These are phyloP conservation scores for Pleurotus eryngii DNA, from an alignment of 768 basidiomycete genomes.

Conservation along the genomic window DNA sequence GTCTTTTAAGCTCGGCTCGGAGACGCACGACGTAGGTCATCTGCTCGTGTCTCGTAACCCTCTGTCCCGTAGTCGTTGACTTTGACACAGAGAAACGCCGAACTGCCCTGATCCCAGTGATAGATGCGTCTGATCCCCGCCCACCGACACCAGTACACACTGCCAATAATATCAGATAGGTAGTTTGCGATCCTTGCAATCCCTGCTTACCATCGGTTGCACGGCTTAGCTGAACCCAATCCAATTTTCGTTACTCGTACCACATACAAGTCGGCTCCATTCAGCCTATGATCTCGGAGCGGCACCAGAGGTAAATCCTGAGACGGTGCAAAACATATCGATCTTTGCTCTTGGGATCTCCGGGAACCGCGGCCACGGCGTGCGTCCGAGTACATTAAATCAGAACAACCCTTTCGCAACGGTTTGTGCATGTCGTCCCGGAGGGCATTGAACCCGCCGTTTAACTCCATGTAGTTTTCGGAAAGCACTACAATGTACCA, in stretches of 20 bases:
- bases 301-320: slow-evolving; percentile 2
- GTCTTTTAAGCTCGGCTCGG: no score
- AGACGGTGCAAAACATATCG: no score
- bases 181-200: background rate
- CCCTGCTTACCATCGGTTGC: slow-evolving; percentile 45
- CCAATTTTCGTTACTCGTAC: slow-evolving; percentile 46
- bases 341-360: background rate
- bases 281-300: slow-evolving; percentile 30
- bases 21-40: slow-evolving; percentile 22
- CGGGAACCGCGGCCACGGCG: background rate
- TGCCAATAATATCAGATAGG: slow-evolving; percentile 7
- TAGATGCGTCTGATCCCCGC: slow-evolving; percentile 55
- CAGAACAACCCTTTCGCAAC: background rate
- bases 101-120: slow-evolving; percentile 40
- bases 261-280: slow-evolving; percentile 55
- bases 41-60: slow-evolving; percentile 45
- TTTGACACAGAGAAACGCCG: slow-evolving; percentile 37
- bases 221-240: slow-evolving; percentile 49
- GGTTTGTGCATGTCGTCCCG: background rate
- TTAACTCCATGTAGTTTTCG: background rate
- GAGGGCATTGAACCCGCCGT: slow-evolving; percentile 4
- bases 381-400: background rate
- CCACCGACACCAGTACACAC: slow-evolving; percentile 55
- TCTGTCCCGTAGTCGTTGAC: slow-evolving; percentile 36
- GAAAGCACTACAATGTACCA: background rate